Conservation (phyloP, 768 basidiomycete genomes). For the Leucosporidium yakuticum region DNA sequence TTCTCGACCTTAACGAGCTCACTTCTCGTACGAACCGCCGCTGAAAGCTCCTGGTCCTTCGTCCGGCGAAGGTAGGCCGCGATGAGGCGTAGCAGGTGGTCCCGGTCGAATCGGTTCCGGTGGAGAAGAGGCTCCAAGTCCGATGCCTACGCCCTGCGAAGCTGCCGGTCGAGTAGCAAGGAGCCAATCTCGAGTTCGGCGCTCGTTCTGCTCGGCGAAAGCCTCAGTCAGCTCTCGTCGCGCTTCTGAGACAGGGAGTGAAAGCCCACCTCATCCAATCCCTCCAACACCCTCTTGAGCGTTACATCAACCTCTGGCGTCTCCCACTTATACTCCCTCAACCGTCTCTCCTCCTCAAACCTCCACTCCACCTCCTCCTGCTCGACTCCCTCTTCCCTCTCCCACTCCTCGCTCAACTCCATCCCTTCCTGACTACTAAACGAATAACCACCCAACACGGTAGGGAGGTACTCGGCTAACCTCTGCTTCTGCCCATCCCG, state of each 20-base stretch:
- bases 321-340: conserved; percentile 19
- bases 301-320: conserved; percentile 13
- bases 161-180: not conserved
- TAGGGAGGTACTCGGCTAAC: too few species aligned
- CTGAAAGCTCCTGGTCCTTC: conserved; percentile 10
- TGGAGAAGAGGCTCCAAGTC: conserved; percentile 10
- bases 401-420: too few species aligned
- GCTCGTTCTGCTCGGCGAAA: conserved; percentile 7
- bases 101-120: conserved; percentile 5
- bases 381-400: not conserved
- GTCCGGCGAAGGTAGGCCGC: not conserved
- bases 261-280: conserved; percentile 4
- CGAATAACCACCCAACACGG: too few species aligned
- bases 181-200: conserved; percentile 9
- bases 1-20: not conserved
- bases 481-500: too few species aligned
- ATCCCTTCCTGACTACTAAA: too few species aligned
- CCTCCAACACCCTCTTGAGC: not conserved
- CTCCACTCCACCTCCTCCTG: conserved; percentile 9
- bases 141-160: conserved; percentile 9
- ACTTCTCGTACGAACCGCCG: conserved; percentile 11
- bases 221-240: not conserved
- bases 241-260: too few species aligned
- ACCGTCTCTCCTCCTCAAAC: conserved; percentile 8
- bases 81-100: not conserved